Base-by-base conservation (phyloP, 257 asterid species). In the Ilex aquifolium region DNA sequence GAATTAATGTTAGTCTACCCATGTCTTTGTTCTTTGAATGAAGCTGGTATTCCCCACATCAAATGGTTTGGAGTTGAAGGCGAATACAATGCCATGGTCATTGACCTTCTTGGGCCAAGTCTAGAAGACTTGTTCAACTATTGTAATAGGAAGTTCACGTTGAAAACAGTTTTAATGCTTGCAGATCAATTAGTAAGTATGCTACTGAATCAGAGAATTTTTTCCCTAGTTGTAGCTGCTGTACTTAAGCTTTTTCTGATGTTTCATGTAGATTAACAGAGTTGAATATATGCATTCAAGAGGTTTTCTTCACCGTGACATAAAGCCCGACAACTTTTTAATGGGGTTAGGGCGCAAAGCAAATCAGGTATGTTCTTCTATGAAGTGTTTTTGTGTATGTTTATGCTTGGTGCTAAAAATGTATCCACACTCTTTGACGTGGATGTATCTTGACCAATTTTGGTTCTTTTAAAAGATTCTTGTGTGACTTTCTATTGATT, bases 331-430 rank as follows among this genome's bases (percentile, higher is more conserved):
- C 69, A 90, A 90, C 81, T 90, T 90, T 77, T 75, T 90, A 71
- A 90, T 90, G 95, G 97, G 97, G 39, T 71, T 90, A 72, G 97
- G 97, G 54, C 95, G 94, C 60, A 87, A 90, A 78, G 95, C 97
- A 52, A 87, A 87, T 73, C 97, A 90, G 97, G 97, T 89, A 66
- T 29, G 4, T 32, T 21, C n/a, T 44, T 29, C 13, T 46, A 11
- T 46, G 11, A 46, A 14, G 52, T 46, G 52, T 14, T 8, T 36
- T 36, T 15, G 39, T 59, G 60, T 49, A 27, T 56, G 62, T 54
- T 14, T 48, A 36, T 36, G 42, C 57, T 36, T 36, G 42, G 42
- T 36, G 42, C 42, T 36, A 8, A 36, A 36, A 36, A 36, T 8
- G 8, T 36, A 36, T 36, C 5, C 8, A 8, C 7, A 1, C 42